A percentile compares a stretch with the other conserved stretches of the same genome.
These are phyloP conservation scores for Eutrema japonicum DNA, from an alignment of 345 rosid species.

Conservation along the genomic window DNA sequence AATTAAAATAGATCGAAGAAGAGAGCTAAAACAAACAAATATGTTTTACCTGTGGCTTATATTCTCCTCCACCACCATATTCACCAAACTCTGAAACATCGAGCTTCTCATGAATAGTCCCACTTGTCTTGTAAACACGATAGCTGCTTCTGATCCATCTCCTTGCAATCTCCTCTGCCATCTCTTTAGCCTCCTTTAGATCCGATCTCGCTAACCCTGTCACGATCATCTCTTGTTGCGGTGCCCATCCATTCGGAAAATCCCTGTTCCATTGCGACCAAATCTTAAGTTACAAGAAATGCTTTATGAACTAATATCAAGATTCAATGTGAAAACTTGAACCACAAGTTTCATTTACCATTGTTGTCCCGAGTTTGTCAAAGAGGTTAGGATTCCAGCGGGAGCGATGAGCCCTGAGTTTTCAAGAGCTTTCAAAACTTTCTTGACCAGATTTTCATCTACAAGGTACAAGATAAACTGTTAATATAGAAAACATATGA, in stretches of 20 bases:
- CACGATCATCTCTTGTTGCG: constrained; percentile 77
- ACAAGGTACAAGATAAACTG: constrained; percentile 27
- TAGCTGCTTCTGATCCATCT: constrained; percentile 82
- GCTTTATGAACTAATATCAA: not conserved
- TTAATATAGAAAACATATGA: not conserved
- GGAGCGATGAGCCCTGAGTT: constrained; percentile 67
- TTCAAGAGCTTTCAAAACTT: constrained; percentile 54
- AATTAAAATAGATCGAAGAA: constrained; percentile 8
- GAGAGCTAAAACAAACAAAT: not conserved
- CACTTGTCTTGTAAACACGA: constrained; percentile 56
- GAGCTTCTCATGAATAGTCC: constrained; percentile 57
- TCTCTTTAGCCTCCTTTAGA: constrained; percentile 53
- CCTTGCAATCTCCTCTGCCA: constrained; percentile 75
- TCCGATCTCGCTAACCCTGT: constrained; percentile 71
- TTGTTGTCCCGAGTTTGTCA: constrained; percentile 70
- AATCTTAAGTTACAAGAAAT: not conserved
- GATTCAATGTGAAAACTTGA: constrained; percentile 3
- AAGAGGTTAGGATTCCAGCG: constrained; percentile 79
- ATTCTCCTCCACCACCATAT: constrained; percentile 74
- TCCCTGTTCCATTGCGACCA: constrained; percentile 60
- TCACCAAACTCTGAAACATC: constrained; percentile 58
- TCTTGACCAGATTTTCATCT: constrained; percentile 69
- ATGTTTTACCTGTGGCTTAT: constrained; percentile 60
- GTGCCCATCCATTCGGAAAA: constrained; percentile 94
- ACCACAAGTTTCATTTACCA: constrained; percentile 54